Evolutionary conservation across 2,329 filamentous ascomycete genomes (phyloP).

Genomic region (Fusarium gaditjirri): DNA sequence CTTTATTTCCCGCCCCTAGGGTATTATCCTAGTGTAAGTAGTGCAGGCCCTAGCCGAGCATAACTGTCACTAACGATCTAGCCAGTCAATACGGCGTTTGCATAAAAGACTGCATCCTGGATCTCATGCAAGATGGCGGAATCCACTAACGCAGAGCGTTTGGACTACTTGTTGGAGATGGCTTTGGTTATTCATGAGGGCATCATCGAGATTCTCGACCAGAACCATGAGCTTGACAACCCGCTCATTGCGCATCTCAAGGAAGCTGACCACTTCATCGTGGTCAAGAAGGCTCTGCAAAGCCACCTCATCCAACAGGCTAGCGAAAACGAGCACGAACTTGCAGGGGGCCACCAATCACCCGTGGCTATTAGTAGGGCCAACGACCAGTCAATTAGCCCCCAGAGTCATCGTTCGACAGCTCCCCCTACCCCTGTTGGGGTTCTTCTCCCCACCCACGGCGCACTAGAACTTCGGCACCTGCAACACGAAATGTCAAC

Average conservation of each 20-base stretch:
- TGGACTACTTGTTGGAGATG: not conserved
- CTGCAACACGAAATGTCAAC: fast-evolving
- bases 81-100: not conserved
- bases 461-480: fast-evolving
- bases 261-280: not conserved
- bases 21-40: not conserved
- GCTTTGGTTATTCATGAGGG: not conserved
- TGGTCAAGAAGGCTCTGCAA: not conserved
- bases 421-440: not conserved
- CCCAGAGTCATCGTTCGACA: fast-evolving
- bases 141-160: not conserved
- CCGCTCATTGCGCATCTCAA: not conserved
- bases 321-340: no score
- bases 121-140: not conserved
- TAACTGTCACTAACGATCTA: not conserved
- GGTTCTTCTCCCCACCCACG: not conserved
- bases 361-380: fast-evolving
- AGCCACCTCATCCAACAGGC: fast-evolving
- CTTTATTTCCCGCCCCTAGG: not conserved
- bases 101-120: fast-evolving
- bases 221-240: not conserved
- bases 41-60: not conserved
- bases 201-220: not conserved
- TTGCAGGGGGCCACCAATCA: fast-evolving
- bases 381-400: not conserved